Evolutionary conservation across 2,329 filamentous ascomycete species (phyloP).

Genomic region (Phialemoniopsis sp.): DNA sequence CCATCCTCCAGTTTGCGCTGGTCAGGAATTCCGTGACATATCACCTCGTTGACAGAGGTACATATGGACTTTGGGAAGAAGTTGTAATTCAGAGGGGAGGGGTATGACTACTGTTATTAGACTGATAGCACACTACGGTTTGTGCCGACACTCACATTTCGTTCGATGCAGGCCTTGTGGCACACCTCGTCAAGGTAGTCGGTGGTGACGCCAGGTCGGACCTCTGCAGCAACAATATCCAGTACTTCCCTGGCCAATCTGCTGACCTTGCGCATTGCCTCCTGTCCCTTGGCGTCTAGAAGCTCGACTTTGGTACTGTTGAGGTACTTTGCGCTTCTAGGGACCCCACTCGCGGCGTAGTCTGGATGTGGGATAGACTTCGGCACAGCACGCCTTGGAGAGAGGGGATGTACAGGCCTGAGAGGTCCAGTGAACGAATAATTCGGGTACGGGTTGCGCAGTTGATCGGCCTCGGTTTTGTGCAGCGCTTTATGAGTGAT

Average conservation of each 20-base stretch:
- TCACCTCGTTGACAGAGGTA: constrained; percentile 91
- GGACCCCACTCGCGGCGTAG: constrained; percentile 81
- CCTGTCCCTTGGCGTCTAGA: constrained; percentile 73
- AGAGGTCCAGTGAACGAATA: constrained; percentile 79
- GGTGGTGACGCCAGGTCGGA: constrained; percentile 89
- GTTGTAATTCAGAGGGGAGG: constrained; percentile 70
- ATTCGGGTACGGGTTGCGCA: constrained; percentile 87
- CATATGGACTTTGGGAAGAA: constrained; percentile 96
- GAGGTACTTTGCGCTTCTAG: constrained; percentile 54
- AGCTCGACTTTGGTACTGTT: constrained; percentile 73
- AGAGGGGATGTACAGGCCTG: constrained; percentile 84
- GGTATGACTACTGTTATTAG: constrained; percentile 14
- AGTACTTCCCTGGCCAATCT: constrained; percentile 85
- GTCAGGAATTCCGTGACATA: constrained; percentile 96
- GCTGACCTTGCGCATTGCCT: constrained; percentile 91
- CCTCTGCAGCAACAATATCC: constrained; percentile 80
- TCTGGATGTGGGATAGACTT: constrained; percentile 80
- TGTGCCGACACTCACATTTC: constrained; percentile 62
- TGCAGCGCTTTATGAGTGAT: constrained; percentile 77
- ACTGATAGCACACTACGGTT: neutral
- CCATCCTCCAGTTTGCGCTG: constrained; percentile 80
- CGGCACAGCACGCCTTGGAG: constrained; percentile 67
- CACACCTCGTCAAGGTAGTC: constrained; percentile 94
- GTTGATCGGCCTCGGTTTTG: constrained; percentile 75
- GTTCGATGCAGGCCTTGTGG: constrained; percentile 89